Conservation (phyloP, 306 rosid genomes). For the Abrus precatorius region DNA sequence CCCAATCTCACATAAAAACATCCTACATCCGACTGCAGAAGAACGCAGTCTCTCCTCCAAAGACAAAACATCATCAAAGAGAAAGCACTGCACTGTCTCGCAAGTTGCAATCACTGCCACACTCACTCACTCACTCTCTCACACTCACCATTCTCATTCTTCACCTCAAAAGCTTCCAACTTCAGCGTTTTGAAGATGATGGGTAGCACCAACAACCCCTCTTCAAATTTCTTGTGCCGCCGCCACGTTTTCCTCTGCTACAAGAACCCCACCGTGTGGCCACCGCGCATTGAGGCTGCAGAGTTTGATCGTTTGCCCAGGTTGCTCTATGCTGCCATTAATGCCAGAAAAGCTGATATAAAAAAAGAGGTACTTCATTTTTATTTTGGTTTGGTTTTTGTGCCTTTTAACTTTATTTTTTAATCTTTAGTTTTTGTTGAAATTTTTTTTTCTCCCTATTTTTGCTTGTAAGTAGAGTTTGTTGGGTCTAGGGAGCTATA, state of each 20-base stretch:
- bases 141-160: background rate
- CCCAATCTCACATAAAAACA: background rate
- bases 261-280: conserved; percentile 82
- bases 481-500: background rate
- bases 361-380: conserved; percentile 61
- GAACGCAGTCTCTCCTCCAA: background rate
- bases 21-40: background rate
- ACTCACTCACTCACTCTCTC: background rate
- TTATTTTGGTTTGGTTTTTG: background rate
- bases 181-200: conserved; percentile 15
- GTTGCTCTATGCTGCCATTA: conserved; percentile 78
- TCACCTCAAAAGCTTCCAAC: conserved; percentile 9
- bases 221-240: conserved; percentile 61
- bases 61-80: conserved; percentile 31
- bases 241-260: conserved; percentile 83
- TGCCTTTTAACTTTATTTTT: background rate
- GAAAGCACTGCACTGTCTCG: background rate
- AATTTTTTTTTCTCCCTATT: background rate
- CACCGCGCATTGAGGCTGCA: conserved; percentile 88
- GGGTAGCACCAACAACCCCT: conserved; percentile 49
- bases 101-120: conserved; percentile 6
- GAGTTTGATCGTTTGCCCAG: conserved; percentile 89
- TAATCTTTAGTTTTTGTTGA: background rate
- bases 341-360: conserved; percentile 69
- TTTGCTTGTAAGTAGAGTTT: background rate